A percentile compares a stretch with the other conserved stretches of the same genome.
phyloP scores from a whole-genome alignment of 305 asterid species.

The Fraxinus velutina region DNA sequence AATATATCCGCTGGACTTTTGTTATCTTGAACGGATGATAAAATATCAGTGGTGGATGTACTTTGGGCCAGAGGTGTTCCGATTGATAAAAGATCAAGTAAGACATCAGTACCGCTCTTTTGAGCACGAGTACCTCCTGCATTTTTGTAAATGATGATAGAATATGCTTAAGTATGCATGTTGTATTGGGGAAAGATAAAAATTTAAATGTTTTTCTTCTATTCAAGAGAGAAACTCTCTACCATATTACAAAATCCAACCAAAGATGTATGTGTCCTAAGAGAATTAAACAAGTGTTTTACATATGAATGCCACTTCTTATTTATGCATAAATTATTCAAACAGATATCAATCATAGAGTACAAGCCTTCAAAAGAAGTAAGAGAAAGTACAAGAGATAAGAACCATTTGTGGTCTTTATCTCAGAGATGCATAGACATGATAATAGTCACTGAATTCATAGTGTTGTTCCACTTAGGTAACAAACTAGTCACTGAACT shows the following conservation, averaged over 20 bases:
- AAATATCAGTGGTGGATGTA: slow-evolving; percentile 47
- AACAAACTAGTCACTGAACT: not conserved
- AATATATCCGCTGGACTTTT: slow-evolving; percentile 45
- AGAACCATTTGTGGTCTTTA: not conserved
- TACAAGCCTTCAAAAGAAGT: not conserved
- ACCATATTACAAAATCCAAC: not conserved
- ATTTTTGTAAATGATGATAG: slow-evolving; percentile 18
- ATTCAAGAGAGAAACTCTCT: not conserved
- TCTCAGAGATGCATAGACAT: slow-evolving; percentile 2
- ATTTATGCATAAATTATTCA: not conserved
- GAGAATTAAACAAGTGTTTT: not conserved
- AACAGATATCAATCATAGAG: not conserved
- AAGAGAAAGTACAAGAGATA: slow-evolving; percentile 1
- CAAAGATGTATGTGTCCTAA: not conserved
- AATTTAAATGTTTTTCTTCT: not conserved
- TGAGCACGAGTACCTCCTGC: slow-evolving; percentile 59
- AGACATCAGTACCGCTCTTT: slow-evolving; percentile 60
- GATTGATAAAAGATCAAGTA: slow-evolving; percentile 82
- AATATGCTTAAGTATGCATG: not conserved
- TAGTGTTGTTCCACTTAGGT: not conserved
- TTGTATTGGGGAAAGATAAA: not conserved
- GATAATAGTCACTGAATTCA: not conserved
- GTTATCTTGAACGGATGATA: slow-evolving; percentile 47
- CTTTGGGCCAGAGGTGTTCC: slow-evolving; percentile 70
- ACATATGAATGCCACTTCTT: not conserved